phyloP scores from a whole-genome alignment of 495 filamentous ascomycete genomes.

The Xylaria bambusicola region DNA sequence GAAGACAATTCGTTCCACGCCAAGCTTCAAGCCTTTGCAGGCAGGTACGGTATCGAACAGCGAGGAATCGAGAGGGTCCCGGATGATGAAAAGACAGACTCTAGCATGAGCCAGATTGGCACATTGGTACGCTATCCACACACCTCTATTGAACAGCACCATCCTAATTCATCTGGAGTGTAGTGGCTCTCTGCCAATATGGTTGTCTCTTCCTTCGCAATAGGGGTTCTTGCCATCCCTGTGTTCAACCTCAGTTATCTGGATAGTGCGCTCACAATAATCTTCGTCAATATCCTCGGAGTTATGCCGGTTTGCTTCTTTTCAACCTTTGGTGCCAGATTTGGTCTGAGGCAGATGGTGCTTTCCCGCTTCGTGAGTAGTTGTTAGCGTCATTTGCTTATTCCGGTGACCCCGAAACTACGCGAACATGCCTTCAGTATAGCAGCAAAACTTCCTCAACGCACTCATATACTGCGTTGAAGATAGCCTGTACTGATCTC shows the following conservation, averaged over 20 bases:
- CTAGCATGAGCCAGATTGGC: constrained; percentile 65
- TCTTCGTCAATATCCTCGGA: constrained; percentile 80
- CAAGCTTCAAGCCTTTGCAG: constrained; percentile 68
- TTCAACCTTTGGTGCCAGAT: constrained; percentile 74
- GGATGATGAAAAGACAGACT: constrained; percentile 69
- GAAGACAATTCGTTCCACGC: constrained; percentile 64
- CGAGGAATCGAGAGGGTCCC: constrained; percentile 83
- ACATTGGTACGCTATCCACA: constrained; percentile 64
- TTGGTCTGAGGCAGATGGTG: constrained; percentile 84
- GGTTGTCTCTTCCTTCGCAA: constrained; percentile 79
- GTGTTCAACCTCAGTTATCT: constrained; percentile 72
- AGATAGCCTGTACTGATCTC: no score
- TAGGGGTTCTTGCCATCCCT: constrained; percentile 70
- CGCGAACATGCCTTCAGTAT: no score
- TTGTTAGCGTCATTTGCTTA: no score
- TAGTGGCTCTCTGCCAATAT: constrained; percentile 86
- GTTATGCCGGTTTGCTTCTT: constrained; percentile 77
- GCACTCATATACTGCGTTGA: no score
- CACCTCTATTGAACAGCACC: background rate
- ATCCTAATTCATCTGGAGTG: background rate
- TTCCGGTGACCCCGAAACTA: no score
- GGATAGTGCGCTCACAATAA: constrained; percentile 72
- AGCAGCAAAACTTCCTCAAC: no score
- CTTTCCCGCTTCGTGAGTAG: constrained; percentile 79
- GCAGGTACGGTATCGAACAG: constrained; percentile 70